These are phyloP conservation scores for Ammopiptanthus mongolicus DNA, from an alignment of 306 rosid genomes.

Conservation along the genomic window DNA sequence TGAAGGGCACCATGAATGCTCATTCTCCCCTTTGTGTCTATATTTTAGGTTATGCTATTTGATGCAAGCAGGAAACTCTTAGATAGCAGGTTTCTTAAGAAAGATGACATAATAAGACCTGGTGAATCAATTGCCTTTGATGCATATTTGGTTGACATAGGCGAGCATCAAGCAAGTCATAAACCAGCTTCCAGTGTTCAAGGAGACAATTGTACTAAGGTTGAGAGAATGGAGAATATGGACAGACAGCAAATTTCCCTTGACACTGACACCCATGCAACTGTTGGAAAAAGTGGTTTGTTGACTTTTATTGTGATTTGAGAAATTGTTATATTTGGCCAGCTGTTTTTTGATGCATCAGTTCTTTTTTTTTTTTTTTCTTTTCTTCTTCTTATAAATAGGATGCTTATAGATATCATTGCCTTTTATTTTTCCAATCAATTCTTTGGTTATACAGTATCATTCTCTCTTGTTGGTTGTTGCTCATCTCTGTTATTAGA, in stretches of 20 bases:
- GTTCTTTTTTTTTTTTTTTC: slow-evolving; percentile 12
- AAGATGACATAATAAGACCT: slow-evolving; percentile 52
- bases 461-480: not conserved
- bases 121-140: slow-evolving; percentile 61
- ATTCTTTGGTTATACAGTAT: not conserved
- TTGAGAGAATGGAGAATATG: slow-evolving; percentile 25
- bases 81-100: slow-evolving; percentile 63
- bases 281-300: slow-evolving; percentile 42
- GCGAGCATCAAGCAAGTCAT: slow-evolving; percentile 47
- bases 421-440: slow-evolving; percentile 12
- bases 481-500: not conserved
- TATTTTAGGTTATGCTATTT: slow-evolving; percentile 56
- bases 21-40: slow-evolving; percentile 11
- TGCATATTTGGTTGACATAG: slow-evolving; percentile 66
- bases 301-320: not conserved
- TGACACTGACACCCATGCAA: slow-evolving; percentile 13
- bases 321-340: too few relatives aligned
- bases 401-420: slow-evolving; percentile 3
- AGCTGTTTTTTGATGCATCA: not conserved
- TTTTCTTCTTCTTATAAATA: not conserved
- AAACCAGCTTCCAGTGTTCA: slow-evolving; percentile 35
- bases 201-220: slow-evolving; percentile 18
- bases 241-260: slow-evolving; percentile 33
- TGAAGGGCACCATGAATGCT: slow-evolving; percentile 1
- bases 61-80: slow-evolving; percentile 57